phyloP scores from a whole-genome alignment of 1,284 basidiomycete genomes.

The Schizophyllum commune region DNA sequence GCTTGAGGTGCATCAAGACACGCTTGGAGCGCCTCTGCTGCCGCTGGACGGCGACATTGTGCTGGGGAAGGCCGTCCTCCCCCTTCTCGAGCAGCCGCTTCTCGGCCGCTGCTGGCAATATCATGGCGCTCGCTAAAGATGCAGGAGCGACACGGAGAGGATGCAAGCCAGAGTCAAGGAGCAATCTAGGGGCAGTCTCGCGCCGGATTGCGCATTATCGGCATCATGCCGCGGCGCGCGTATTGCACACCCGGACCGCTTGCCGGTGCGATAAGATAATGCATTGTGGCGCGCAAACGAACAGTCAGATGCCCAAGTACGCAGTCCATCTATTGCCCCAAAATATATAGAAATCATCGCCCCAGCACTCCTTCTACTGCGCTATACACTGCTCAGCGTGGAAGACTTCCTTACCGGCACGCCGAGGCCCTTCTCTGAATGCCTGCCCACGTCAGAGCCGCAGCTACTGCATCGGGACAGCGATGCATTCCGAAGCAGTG shows the following conservation, averaged over 20 bases:
- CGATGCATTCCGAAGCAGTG: no score
- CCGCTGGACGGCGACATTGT: not conserved
- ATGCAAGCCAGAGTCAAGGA: not conserved
- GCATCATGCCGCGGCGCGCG: not conserved
- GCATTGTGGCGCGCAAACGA: no score
- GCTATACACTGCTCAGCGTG: not conserved
- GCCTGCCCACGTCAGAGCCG: not conserved
- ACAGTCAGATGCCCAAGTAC: not conserved
- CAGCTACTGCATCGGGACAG: not conserved
- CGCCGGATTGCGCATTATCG: not conserved
- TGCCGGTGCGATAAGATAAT: no score
- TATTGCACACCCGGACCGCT: no score
- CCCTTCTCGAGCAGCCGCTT: not conserved
- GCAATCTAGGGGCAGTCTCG: not conserved
- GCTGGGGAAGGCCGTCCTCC: not conserved
- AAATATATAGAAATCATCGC: no score
- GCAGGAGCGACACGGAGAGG: not conserved
- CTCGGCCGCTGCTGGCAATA: not conserved
- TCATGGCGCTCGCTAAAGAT: not conserved
- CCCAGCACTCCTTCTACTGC: not conserved
- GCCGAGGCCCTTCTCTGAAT: not conserved
- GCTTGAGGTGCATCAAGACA: not conserved
- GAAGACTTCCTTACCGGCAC: not conserved
- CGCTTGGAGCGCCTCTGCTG: not conserved
- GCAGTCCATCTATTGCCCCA: no score